Conservation (phyloP, 1,284 basidiomycete species). For the Stygiomarasmius scandens region DNA sequence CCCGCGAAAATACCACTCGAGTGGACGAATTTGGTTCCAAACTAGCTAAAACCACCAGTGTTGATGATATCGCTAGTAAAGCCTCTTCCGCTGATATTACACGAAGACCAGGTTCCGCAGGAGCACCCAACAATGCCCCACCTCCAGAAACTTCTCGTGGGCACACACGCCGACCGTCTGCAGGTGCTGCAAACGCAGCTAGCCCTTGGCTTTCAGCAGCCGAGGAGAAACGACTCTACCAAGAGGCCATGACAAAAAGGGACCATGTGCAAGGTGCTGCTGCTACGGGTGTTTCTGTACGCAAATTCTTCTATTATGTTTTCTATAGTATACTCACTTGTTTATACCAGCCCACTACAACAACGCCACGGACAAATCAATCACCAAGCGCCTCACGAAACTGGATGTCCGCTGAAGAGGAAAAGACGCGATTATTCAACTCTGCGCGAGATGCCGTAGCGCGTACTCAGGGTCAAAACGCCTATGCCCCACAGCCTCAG, state of each 20-base stretch:
- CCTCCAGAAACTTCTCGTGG: conserved; percentile 26
- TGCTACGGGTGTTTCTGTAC: conserved; percentile 35
- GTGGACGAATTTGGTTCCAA: conserved; percentile 33
- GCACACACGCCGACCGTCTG: conserved; percentile 6
- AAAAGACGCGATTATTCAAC: conserved; percentile 70
- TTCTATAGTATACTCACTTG: neutral
- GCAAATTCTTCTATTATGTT: conserved; percentile 19
- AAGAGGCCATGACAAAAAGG: conserved; percentile 64
- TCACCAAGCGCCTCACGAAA: conserved; percentile 12
- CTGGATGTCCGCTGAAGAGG: conserved; percentile 75
- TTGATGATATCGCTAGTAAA: conserved; percentile 16
- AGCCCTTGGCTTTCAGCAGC: conserved; percentile 55
- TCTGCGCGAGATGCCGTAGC: conserved; percentile 63
- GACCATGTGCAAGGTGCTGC: conserved; percentile 54
- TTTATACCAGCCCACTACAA: neutral
- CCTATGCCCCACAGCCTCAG: conserved; percentile 23
- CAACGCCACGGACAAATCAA: conserved; percentile 11
- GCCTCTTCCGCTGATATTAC: conserved; percentile 10
- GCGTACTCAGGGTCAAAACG: conserved; percentile 46
- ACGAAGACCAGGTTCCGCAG: conserved; percentile 24
- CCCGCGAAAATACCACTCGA: conserved; percentile 12
- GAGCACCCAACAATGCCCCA: conserved; percentile 28
- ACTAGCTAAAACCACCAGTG: conserved; percentile 8
- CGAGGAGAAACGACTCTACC: conserved; percentile 73
- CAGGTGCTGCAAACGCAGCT: neutral